Evolutionary conservation across 345 rosid species (phyloP), one percentile per base, ranked within the genome.

Genomic region (Fremontodendron californicum): DNA sequence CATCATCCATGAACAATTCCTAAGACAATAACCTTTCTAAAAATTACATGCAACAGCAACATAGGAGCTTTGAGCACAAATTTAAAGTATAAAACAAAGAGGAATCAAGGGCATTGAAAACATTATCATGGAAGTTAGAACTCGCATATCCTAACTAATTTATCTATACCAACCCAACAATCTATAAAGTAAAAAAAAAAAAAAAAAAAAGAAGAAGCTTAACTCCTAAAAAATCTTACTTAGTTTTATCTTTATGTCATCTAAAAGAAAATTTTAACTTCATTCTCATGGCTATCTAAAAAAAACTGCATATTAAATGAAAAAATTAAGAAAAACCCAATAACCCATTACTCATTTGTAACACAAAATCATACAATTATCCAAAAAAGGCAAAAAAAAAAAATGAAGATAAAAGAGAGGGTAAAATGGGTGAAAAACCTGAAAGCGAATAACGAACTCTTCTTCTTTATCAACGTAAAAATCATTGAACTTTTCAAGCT

Each of bases 401-500:
- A 5, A 73, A 13, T 31, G 12, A 27, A 8, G 15, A 68, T 52
- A 42, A 80, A 64, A 35, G 33, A 21, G 29, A 15, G 61, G 9
- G 21, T n/a, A 16, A 58, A 15, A 37, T 21, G 51, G 16, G 8
- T 2, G 39, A 60, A 43, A 40, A 25, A 89, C 98, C 95, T 91
- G 98, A 85, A 91, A 85, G 71, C 93, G 89, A 81, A 94, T 94
- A 61, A 94, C 90, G 75, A 92, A 91, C 42, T 92, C 97, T 75
- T 92, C 97, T 84, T 94, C 97, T 78, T 94, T 94, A 69, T 92
- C 97, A 29, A 92, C 91, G 69, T 87, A 94, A 69, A 94, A 92
- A 81, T 92, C 98, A 58, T 92, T 94, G 80, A 94, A 91, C 86
- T 91, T 92, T 0, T 94, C 94, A n/a, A 91, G 94, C 85, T 94